phyloP scores from a whole-genome alignment of 73 alveolate genomes.

The Paramecium biaurelia region DNA sequence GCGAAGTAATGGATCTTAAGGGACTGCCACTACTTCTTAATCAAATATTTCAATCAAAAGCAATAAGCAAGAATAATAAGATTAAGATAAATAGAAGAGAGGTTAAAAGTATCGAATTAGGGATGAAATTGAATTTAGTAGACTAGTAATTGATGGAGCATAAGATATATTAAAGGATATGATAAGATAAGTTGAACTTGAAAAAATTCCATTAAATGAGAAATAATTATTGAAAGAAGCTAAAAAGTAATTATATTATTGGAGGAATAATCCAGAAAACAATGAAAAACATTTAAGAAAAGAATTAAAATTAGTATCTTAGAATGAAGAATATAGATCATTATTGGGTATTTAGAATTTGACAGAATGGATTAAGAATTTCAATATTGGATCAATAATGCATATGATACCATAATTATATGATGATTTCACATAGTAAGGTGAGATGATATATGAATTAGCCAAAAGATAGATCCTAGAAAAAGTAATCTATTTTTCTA shows the following conservation, averaged over 20 bases:
- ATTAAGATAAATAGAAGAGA: neutral
- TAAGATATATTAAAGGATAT: slow-evolving; percentile 26
- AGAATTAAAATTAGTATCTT: slow-evolving; percentile 29
- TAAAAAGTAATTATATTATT: slow-evolving; percentile 43
- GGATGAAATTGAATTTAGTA: slow-evolving; percentile 55
- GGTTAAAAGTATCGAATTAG: neutral
- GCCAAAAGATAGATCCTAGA: slow-evolving; percentile 48
- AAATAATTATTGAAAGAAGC: slow-evolving; percentile 49
- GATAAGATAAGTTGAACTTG: slow-evolving; percentile 39
- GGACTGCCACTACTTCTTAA: slow-evolving; percentile 7
- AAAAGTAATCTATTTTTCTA: slow-evolving; percentile 56
- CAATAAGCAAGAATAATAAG: neutral
- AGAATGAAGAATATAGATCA: slow-evolving; percentile 55
- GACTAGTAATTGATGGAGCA: slow-evolving; percentile 40
- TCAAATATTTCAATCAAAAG: neutral
- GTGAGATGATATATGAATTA: slow-evolving; percentile 57
- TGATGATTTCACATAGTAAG: slow-evolving; percentile 48
- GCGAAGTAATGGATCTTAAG: slow-evolving; percentile 1
- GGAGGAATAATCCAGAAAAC: slow-evolving; percentile 63
- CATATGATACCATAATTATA: slow-evolving; percentile 48
- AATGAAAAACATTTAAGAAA: slow-evolving; percentile 60
- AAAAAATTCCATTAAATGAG: slow-evolving; percentile 7
- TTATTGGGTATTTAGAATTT: slow-evolving; percentile 48
- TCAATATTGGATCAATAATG: slow-evolving; percentile 60
- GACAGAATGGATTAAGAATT: slow-evolving; percentile 53